phyloP scores from a whole-genome alignment of 805 yeast genomes.

The Lipomyces sp. region DNA sequence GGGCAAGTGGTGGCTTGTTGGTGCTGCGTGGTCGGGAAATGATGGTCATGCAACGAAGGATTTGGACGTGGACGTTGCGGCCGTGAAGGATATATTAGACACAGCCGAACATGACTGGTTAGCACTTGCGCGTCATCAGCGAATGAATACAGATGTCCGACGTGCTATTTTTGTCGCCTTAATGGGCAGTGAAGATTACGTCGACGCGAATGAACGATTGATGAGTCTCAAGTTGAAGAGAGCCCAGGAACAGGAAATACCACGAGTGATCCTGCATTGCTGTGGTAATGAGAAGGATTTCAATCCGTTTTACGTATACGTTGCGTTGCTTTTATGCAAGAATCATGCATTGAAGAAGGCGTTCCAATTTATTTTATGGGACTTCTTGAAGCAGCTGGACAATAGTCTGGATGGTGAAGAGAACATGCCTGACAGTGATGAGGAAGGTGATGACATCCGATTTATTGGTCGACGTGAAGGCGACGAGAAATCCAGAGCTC shows the following conservation, averaged over 20 bases:
- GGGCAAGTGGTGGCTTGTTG: slow-evolving; percentile 99
- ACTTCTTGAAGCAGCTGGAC: slow-evolving; percentile 73
- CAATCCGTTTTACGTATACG: slow-evolving; percentile 86
- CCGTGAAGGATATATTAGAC: slow-evolving; percentile 66
- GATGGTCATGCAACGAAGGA: slow-evolving; percentile 24
- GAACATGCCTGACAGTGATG: slow-evolving; percentile 44
- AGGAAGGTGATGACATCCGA: slow-evolving; percentile 39
- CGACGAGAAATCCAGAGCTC: slow-evolving; percentile 60
- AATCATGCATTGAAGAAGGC: slow-evolving; percentile 70
- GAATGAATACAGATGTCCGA: slow-evolving; percentile 96
- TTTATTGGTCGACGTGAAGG: slow-evolving; percentile 40
- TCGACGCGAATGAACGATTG: slow-evolving; percentile 82
- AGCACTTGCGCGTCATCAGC: slow-evolving; percentile 78
- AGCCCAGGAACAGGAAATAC: slow-evolving; percentile 84
- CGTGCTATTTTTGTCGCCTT: slow-evolving; percentile 91
- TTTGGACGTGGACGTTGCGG: slow-evolving; percentile 50
- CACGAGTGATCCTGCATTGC: slow-evolving; percentile 84
- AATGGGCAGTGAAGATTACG: slow-evolving; percentile 92
- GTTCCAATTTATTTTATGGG: slow-evolving; percentile 91
- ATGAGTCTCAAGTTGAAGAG: slow-evolving; percentile 79
- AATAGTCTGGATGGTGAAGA: slow-evolving; percentile 52
- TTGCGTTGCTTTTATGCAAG: slow-evolving; percentile 77
- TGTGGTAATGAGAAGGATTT: slow-evolving; percentile 78
- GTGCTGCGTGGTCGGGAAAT: slow-evolving; percentile 92
- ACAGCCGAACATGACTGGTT: slow-evolving; percentile 84